phyloP scores from a whole-genome alignment of 2,329 filamentous ascomycete species.

The Coniochaeta prunicola region DNA sequence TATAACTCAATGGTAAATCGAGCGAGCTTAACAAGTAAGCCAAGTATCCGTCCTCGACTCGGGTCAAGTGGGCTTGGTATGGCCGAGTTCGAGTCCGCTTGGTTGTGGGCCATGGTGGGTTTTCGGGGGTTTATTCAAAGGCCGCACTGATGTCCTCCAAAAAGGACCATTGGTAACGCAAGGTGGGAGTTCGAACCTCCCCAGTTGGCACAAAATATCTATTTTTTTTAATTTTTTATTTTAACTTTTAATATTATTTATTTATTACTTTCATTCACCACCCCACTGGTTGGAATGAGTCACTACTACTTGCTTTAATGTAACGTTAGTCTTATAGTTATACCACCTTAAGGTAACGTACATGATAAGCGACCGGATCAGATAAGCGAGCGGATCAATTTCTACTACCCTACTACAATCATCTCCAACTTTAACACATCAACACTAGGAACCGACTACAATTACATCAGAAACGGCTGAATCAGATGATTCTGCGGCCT shows the following conservation, averaged over 20 bases:
- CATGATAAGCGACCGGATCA: no score
- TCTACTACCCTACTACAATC: no score
- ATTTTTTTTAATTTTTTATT: no score
- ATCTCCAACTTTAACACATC: not conserved
- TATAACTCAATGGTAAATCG: not conserved
- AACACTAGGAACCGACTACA: not conserved
- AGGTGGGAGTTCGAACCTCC: not conserved
- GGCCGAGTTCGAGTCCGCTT: not conserved
- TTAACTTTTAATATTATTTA: no score
- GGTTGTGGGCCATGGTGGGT: not conserved
- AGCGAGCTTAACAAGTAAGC: not conserved
- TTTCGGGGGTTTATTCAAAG: not conserved
- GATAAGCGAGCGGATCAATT: not conserved
- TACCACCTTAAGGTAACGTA: no score
- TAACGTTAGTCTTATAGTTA: no score
- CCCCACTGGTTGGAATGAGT: no score
- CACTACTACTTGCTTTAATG: no score
- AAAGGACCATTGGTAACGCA: not conserved
- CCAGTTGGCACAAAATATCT: not conserved
- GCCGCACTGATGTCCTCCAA: not conserved
- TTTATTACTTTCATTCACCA: no score
- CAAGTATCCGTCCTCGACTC: not conserved
- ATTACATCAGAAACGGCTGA: constrained; percentile 4
- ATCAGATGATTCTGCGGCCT: constrained; percentile 3
- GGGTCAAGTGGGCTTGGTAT: not conserved